Evolutionary conservation across 192 early-diverging fungal species (phyloP), one percentile per base, ranked within the genome.

Genomic region (Rhizoclosmatium sp.): DNA sequence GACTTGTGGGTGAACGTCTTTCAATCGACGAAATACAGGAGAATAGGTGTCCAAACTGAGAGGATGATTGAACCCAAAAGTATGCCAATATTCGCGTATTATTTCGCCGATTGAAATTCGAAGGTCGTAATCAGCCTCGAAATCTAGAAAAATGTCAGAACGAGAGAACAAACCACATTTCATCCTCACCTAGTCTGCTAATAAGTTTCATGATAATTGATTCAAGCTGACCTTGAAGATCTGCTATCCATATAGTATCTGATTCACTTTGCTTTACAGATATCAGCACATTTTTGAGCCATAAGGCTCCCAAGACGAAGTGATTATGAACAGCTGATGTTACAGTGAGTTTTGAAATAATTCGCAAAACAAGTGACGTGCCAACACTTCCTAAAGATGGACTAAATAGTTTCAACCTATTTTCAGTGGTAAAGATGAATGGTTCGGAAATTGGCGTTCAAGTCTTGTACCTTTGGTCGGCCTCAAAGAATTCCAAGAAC

Each of bases 1-100:
- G 40, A 87, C 82, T 14, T 75, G 47, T 23, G 23, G 7, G 48
- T 86, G 60, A 2, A 80, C 62, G 68, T 88, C 82, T 64, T 65
- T 51, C n/a, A 79, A 58, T 56, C 80, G 42, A 42, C 60, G 65
- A 2, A 76, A 41, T 51, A 81, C 41, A 40, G 62, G 65, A 46
- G 54, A 31, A 3, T 47, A 70, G 19, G 78, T 10, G 10, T 65
- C 51, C 46, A 58, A 16, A 7, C 21, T 7, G 7, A 21, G 10
- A 51, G n/a, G 9, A 4, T 21, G 2, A 47, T 61, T 51, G 23
- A 21, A n/a, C 0, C 42, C 56, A 41, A 82, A 48, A 21, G 10
- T 3, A 1, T 7, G 4, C 19, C 59, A 40, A 77, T 80, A 82
- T 39, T 76, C 56, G 4, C 4, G 31, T 76, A 82, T 80, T 0